A percentile compares a stretch with the other conserved stretches of the same genome.
Conservation (phyloP, 2,329 filamentous ascomycete species). For the Lizonia empirigonia region DNA sequence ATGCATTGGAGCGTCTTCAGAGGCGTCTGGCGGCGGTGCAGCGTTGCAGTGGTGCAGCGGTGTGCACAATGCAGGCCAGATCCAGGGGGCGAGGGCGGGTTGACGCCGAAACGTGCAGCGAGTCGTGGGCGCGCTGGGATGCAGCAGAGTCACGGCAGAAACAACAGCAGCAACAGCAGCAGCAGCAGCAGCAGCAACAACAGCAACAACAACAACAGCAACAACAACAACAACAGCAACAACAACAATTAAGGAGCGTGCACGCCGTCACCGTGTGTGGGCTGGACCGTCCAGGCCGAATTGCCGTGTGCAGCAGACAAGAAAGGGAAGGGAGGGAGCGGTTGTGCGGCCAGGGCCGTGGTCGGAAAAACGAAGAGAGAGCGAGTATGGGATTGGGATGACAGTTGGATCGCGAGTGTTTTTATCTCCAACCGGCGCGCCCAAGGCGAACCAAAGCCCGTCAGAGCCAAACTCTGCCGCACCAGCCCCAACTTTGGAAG, state of each 20-base stretch:
- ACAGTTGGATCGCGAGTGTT: constrained; percentile 1
- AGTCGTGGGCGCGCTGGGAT: constrained; percentile 12
- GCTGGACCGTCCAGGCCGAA: too few relatives aligned
- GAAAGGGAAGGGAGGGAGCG: constrained; percentile 8
- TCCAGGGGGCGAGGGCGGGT: constrained; percentile 18
- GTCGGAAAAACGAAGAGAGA: constrained; percentile 14
- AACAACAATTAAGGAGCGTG: constrained; percentile 9
- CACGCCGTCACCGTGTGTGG: constrained; percentile 3
- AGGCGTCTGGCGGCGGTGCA: not conserved
- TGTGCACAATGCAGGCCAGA: constrained; percentile 12
- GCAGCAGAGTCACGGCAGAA: constrained; percentile 4
- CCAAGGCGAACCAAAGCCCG: not conserved
- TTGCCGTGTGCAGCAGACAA: not conserved
- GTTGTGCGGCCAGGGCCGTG: constrained; percentile 10
- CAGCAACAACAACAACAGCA: not conserved
- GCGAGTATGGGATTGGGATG: constrained; percentile 10
- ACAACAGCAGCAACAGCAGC: not conserved
- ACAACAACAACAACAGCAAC: not conserved
- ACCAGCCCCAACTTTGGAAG: too few relatives aligned
- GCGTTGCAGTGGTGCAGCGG: constrained; percentile 9
- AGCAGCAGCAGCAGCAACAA: not conserved
- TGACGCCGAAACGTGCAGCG: constrained; percentile 16
- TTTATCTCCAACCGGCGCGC: constrained; percentile 1
- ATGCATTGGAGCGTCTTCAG: constrained; percentile 40
- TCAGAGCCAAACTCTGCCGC: constrained; percentile 4